These are phyloP conservation scores for Fusarium tuaranense DNA, from an alignment of 2,329 filamentous ascomycete species.

Conservation along the genomic window DNA sequence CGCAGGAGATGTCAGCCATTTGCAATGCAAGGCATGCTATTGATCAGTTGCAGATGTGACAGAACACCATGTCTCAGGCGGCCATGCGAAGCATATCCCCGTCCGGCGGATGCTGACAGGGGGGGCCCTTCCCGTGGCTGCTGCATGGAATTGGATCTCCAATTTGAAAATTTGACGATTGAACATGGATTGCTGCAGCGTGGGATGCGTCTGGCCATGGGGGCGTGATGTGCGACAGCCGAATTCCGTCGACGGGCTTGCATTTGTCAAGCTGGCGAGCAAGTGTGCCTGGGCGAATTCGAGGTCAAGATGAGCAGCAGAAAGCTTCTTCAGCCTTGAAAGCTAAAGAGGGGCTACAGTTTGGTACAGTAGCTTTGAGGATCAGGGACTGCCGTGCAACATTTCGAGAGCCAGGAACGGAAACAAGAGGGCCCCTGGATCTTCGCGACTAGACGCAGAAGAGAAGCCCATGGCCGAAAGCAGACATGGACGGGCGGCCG, in stretches of 20 bases:
- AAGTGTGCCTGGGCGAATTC: neutral
- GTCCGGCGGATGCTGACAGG: conserved; percentile 11
- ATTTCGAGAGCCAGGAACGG: conserved; percentile 2
- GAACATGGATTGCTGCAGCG: conserved; percentile 21
- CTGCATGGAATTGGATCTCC: conserved; percentile 16
- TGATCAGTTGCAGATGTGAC: conserved; percentile 21
- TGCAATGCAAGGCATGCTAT: conserved; percentile 32
- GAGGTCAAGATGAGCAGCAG: neutral
- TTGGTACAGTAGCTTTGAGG: neutral
- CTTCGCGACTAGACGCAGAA: neutral
- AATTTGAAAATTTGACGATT: conserved; percentile 12
- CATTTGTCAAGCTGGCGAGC: neutral
- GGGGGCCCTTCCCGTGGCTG: conserved; percentile 6
- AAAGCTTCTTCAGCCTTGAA: conserved; percentile 3
- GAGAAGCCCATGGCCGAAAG: neutral
- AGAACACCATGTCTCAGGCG: conserved; percentile 27
- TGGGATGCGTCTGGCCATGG: conserved; percentile 18
- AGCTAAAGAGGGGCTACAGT: conserved; percentile 8
- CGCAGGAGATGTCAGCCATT: conserved; percentile 16
- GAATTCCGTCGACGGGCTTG: neutral
- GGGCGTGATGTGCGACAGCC: neutral
- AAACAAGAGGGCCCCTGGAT: conserved; percentile 2
- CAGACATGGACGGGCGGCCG: neutral
- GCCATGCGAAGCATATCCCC: conserved; percentile 6
- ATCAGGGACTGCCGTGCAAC: conserved; percentile 4